Evolutionary conservation across 2,329 filamentous ascomycete genomes (phyloP), one percentile per base, ranked within the genome.

Genomic region (Madurella mycetomatis): DNA sequence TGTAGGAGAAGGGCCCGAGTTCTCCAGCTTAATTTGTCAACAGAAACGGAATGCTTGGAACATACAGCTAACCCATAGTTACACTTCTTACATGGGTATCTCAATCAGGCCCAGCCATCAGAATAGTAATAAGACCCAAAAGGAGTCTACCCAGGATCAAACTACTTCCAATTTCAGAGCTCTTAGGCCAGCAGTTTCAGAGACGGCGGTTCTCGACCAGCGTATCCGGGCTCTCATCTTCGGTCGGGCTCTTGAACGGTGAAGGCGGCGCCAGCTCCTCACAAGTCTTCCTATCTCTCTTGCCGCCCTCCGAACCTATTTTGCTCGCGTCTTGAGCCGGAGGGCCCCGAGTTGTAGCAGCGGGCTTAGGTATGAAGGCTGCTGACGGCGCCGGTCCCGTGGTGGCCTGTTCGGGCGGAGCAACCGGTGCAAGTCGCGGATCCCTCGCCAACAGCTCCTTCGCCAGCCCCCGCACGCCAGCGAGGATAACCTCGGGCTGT

Each of bases 401-500:
- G 25, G 3, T 25, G 7, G 7, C 25, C 25, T 25, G 65, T 46
- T 72, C 67, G 19, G 73, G 56, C 5, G 70, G 66, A 1, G 59
- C 66, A 1, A 63, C 66, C 9, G 56, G 57, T 19, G 62, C 64
- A n/a, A 79, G 68, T 15, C 73, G 68, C 39, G 62, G 61, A 51
- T 78, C 74, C 8, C 59, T 55, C 19, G 62, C 65, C 13, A 76
- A 31, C 9, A 79, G 62, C 2, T 68, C 69, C 51, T 67, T 68
- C 0, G 73, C 72, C 34, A 81, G 65, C 4, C 67, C 71, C 34
- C 72, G 66, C 2, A 71, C 68, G 0, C 78, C 78, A 2, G 69
- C 60, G 0, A 67, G 60, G 52, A 81, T 74, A 39, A 77, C 60
- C 32, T 76, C 73, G 1, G 77, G 77, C 15, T 72, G 66, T 54